A percentile compares a stretch with the other conserved stretches of the same genome.
Evolutionary conservation across 768 basidiomycete genomes (phyloP).

Genomic region (Coprinopsis strossmayeri): DNA sequence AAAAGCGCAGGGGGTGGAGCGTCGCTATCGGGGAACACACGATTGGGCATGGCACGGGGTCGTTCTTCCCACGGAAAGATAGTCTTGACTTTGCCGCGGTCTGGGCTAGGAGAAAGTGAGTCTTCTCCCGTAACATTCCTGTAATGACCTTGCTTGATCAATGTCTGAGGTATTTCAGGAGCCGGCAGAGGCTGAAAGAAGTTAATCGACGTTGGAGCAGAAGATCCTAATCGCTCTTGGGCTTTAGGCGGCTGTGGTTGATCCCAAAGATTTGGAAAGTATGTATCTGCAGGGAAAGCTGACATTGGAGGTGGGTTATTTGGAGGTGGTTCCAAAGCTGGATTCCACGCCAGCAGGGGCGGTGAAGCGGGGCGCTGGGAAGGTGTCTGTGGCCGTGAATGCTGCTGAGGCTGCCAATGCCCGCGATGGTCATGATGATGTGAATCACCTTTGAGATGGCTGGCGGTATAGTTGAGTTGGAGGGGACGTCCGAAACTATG

Average conservation of each 20-base stretch:
- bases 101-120: constrained; percentile 49
- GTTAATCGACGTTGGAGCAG: constrained; percentile 34
- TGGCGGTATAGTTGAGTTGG: not conserved
- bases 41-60: constrained; percentile 57
- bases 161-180: constrained; percentile 57
- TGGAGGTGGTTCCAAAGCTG: constrained; percentile 75
- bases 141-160: constrained; percentile 73
- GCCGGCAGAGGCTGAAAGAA: constrained; percentile 59
- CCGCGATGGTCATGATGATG: constrained; percentile 5
- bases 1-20: constrained; percentile 44
- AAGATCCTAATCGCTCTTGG: constrained; percentile 14
- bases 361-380: constrained; percentile 49
- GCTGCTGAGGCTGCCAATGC: constrained; percentile 13
- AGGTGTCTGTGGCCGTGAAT: constrained; percentile 19
- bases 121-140: constrained; percentile 51
- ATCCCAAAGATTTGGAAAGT: constrained; percentile 89
- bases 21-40: constrained; percentile 68
- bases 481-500: not conserved
- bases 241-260: constrained; percentile 22
- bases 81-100: constrained; percentile 62
- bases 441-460: not conserved
- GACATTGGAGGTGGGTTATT: constrained; percentile 44
- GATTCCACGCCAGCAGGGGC: constrained; percentile 73
- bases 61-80: constrained; percentile 96
- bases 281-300: constrained; percentile 66